Base-by-base conservation (phyloP, 2,329 filamentous ascomycete species). In the Colletotrichum melonis region DNA sequence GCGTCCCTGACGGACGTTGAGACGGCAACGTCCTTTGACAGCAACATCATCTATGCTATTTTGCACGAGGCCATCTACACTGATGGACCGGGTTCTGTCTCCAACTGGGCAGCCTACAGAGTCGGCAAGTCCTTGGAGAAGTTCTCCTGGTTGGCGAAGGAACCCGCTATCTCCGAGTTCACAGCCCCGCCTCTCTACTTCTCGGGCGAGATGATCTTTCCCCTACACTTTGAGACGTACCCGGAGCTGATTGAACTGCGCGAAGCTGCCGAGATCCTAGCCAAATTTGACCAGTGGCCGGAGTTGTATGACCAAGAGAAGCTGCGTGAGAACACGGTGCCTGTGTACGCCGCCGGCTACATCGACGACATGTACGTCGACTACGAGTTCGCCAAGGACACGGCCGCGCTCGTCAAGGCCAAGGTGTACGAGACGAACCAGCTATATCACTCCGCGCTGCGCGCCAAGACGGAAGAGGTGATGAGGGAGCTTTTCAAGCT, bases 281-380 rank as follows among this genome's bases (percentile, higher is more conserved):
- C 95, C 1, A 78, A 86, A 0, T 89, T 89, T 57, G 82, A 88
- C 5, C 88, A 92, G 74, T 98, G 96, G 95, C 89, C 92, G 2
- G 84, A 86, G 0, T 86, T 98, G 5, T 98, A 98, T 80, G 90
- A 97, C 78, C 86, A 90, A 74, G 88, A 90, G 66, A 92, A 94
- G 81, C 86, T 98, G 60, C 88, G 87, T 22, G 89, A 88, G 77
- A 98, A 98, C 78, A 87, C 92, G 72, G 94, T 98, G 0, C 95
- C 96, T 0, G 91, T 97, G 0, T 98, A 97, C 79, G 93, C 95
- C 1, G 94, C 94, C 1, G 93, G 91, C 2, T 98, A 93, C 77
- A 81, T 94, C 5, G 93, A 98, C 75, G 95, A 98, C 80, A 97
- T 98, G 94, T 98, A 97, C 78, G 95, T 98, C 35, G 93, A 97